Conservation (phyloP, 1,139 yeast genomes). For the Saccharomyces hybrid region DNA sequence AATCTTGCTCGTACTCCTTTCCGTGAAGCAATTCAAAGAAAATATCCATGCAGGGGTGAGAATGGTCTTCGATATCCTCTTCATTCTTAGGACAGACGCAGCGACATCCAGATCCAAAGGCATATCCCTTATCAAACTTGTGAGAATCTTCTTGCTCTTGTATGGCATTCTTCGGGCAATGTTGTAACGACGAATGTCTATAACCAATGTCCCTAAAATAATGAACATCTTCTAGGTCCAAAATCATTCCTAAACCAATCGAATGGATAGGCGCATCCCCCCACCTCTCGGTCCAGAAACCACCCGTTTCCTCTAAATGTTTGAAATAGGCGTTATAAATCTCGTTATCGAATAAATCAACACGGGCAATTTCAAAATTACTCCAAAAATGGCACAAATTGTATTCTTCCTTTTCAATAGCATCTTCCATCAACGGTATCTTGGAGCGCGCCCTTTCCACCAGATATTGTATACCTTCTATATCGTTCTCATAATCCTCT, state of each 20-base stretch:
- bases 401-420: constrained; percentile 56
- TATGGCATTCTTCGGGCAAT: constrained; percentile 60
- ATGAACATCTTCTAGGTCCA: constrained; percentile 60
- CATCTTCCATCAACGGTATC: constrained; percentile 33
- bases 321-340: constrained; percentile 57
- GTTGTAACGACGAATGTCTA: constrained; percentile 64
- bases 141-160: neutral
- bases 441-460: constrained; percentile 12
- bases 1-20: constrained; percentile 8
- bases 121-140: neutral
- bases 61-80: constrained; percentile 20
- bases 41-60: constrained; percentile 16
- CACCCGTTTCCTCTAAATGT: constrained; percentile 60
- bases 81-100: constrained; percentile 63
- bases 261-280: constrained; percentile 93
- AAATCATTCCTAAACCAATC: constrained; percentile 65
- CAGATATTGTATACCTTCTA: constrained; percentile 14
- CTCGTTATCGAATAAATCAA: constrained; percentile 59
- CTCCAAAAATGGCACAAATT: constrained; percentile 87
- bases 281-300: constrained; percentile 82
- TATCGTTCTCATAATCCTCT: constrained; percentile 4
- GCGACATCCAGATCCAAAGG: constrained; percentile 30
- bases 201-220: constrained; percentile 86
- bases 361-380: constrained; percentile 79
- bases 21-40: constrained; percentile 14